Percentiles rank a stretch among this genome's conserved stretches.
Evolutionary conservation across 176 grass and related monocot genomes (phyloP).

Genomic region (Rhipidocladum racemiflorum): DNA sequence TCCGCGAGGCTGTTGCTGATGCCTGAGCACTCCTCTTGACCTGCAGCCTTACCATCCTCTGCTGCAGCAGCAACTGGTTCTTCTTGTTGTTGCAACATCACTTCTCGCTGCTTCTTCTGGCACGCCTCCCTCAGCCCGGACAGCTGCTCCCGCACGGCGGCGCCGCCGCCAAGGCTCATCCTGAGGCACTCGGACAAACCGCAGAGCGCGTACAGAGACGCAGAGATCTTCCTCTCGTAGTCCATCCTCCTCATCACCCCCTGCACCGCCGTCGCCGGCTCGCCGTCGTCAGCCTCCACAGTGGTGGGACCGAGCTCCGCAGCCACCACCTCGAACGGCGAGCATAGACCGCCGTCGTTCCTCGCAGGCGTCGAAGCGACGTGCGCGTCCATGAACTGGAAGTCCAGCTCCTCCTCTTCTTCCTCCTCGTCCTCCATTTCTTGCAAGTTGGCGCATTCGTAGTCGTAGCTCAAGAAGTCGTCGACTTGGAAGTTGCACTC

Average conservation of each 20-base stretch:
- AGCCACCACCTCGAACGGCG: conserved; percentile 52
- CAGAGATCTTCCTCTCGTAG: conserved; percentile 72
- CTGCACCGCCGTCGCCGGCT: conserved; percentile 27
- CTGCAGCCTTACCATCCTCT: neutral
- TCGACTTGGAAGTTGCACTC: conserved; percentile 45
- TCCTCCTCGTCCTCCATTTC: conserved; percentile 32
- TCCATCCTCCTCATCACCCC: conserved; percentile 68
- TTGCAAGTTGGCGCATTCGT: conserved; percentile 33
- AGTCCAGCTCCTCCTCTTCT: conserved; percentile 45
- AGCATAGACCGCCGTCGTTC: conserved; percentile 42
- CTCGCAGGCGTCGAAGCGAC: conserved; percentile 7
- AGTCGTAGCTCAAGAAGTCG: conserved; percentile 55
- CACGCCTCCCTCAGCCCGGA: conserved; percentile 58
- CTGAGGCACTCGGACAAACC: conserved; percentile 71
- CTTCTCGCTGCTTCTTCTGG: conserved; percentile 33
- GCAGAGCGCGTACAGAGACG: conserved; percentile 59
- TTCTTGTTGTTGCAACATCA: neutral
- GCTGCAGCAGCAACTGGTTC: neutral
- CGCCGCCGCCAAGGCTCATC: conserved; percentile 15
- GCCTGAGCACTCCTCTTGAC: conserved; percentile 17
- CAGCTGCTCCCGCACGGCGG: conserved; percentile 43
- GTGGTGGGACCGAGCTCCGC: conserved; percentile 19
- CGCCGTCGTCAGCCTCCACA: conserved; percentile 1
- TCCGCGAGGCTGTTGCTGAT: neutral
- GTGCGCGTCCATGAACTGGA: conserved; percentile 59